Evolutionary conservation across 257 asterid species (phyloP).

Genomic region (Solanum appendiculatum): DNA sequence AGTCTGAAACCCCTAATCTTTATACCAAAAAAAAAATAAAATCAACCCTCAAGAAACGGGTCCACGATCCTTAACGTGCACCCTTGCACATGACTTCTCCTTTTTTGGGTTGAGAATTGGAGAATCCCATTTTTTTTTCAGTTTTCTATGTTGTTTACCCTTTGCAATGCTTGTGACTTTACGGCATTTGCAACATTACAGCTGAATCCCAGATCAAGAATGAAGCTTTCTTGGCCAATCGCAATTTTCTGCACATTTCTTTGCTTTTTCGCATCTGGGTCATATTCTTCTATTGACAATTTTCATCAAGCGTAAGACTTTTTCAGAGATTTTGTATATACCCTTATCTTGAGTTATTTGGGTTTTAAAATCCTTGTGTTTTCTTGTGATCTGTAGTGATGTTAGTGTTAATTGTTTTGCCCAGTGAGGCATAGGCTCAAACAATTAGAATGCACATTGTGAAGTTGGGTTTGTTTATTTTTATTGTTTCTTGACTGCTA

Average conservation of each 20-base stretch:
- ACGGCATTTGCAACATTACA: slow-evolving; percentile 22
- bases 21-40: background rate
- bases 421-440: background rate
- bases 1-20: background rate
- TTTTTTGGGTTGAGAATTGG: slow-evolving; percentile 3
- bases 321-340: background rate
- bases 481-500: background rate
- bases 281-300: slow-evolving; percentile 35
- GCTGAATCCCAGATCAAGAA: slow-evolving; percentile 37
- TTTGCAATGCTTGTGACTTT: slow-evolving; percentile 1
- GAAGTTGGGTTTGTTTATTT: background rate
- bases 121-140: slow-evolving; percentile 9
- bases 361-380: background rate
- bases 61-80: slow-evolving; percentile 27
- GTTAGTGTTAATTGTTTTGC: background rate
- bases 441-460: background rate
- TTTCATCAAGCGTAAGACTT: slow-evolving; percentile 82
- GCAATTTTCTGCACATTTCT: slow-evolving; percentile 28
- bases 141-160: background rate
- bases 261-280: slow-evolving; percentile 37
- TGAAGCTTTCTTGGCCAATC: slow-evolving; percentile 40
- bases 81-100: slow-evolving; percentile 4
- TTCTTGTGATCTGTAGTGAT: background rate
- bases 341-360: background rate
- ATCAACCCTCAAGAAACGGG: background rate